phyloP scores from a whole-genome alignment of 441 rosid species.

The Syzygium syzygioides region DNA sequence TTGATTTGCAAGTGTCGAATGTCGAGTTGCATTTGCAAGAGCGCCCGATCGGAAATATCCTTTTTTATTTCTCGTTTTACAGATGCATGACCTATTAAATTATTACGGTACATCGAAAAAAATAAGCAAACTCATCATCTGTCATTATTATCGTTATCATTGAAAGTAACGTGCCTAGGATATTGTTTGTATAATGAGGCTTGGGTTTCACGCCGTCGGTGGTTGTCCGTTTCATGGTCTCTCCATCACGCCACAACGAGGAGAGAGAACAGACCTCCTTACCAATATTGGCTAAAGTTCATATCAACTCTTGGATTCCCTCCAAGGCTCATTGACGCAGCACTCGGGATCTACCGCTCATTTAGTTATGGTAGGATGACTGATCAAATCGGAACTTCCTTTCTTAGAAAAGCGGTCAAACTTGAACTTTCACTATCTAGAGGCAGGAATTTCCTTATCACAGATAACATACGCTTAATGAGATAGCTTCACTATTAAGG shows the following conservation, averaged over 20 bases:
- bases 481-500: no score
- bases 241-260: background rate
- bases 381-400: no score
- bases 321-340: no score
- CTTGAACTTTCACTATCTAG: no score
- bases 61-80: fast-evolving
- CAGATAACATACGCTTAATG: no score
- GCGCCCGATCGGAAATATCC: fast-evolving
- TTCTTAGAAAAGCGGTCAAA: no score
- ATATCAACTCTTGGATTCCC: no score
- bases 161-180: background rate
- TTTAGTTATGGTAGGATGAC: no score
- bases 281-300: no score
- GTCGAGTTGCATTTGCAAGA: fast-evolving
- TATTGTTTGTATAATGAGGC: background rate
- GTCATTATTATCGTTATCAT: background rate
- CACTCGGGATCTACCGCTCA: no score
- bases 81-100: background rate
- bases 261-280: background rate
- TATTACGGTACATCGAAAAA: background rate
- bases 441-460: no score
- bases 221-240: background rate
- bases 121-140: background rate
- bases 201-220: background rate
- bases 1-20: fast-evolving